Base-by-base conservation (phyloP, 371 early-diverging fungal genomes). In the Mortierella sp. region DNA sequence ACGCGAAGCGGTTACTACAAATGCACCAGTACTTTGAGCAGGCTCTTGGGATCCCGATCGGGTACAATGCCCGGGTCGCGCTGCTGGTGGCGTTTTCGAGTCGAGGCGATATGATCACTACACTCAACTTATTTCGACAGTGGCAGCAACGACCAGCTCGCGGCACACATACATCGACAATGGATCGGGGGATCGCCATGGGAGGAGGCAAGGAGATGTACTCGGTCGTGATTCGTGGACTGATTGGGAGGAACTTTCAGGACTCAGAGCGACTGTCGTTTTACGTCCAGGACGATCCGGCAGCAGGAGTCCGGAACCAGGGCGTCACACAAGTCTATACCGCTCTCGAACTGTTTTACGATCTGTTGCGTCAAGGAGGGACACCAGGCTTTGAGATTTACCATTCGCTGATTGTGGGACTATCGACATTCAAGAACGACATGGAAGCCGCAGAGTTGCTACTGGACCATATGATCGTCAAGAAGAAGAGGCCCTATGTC, bases 361-460 rank as follows among this genome's bases (percentile, higher is more conserved):
- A 85, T 9, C 73, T 85, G 26, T 44, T 81, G 45, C 77, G 77
- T 9, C 74, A 68, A 57, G 85, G 85, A 3, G 77, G 81, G 3
- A 79, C 72, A n/a, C 85, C 85, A 19, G 71, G 79, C 0, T 85
- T 81, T 57, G 85, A 85, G 34, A 85, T 58, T 5, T 85, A 85
- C 58, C 85, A 85, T 44, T 81, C 85, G 24, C 45, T 85, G 72
- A 63, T 81, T 24, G 52, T 77, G 48, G 85, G 85, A 4, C 6
- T 85, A 68, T 55, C 85, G 0, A 72, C 72, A 4, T 85, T 81
- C 75, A 82, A 85, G 77, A 85, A 85, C 63, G 82, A 85, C 63
- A 78, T 85, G 80, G 85, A 85, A 73, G 85, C 82, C 11, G 77
- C 85, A 13, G 85, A 85, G 73, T 44, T 85, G 75, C 21, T 85